These are phyloP conservation scores for Hirschioporus abietinus DNA, from an alignment of 768 basidiomycete species.

Conservation along the genomic window DNA sequence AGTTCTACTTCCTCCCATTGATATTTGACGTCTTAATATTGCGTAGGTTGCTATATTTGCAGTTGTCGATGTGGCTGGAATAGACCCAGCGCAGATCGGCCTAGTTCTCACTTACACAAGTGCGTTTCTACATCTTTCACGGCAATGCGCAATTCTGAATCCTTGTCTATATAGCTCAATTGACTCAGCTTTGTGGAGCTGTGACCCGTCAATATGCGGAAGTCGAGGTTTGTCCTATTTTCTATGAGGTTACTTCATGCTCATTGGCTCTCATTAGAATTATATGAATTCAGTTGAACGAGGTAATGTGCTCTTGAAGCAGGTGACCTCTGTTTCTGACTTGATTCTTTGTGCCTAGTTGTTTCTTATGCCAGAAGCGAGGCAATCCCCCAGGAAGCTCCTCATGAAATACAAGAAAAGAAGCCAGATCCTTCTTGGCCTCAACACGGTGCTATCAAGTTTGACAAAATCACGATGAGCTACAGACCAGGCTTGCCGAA, in stretches of 20 bases:
- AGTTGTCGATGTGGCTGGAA: conserved; percentile 47
- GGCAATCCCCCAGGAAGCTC: conserved; percentile 56
- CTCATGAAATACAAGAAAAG: conserved; percentile 50
- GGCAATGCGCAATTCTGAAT: conserved; percentile 4
- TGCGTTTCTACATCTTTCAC: conserved; percentile 19
- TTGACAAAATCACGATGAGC: conserved; percentile 53
- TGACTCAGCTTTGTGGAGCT: conserved; percentile 49
- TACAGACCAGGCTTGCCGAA: conserved; percentile 71
- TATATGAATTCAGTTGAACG: conserved; percentile 65
- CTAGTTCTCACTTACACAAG: conserved; percentile 65
- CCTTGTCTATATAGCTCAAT: conserved; percentile 29
- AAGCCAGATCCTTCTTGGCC: conserved; percentile 66
- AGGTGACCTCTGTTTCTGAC: not conserved
- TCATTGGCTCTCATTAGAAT: conserved; percentile 31
- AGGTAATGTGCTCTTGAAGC: conserved; percentile 25
- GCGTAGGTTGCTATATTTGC: conserved; percentile 60
- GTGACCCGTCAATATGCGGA: conserved; percentile 59
- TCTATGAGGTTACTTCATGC: not conserved
- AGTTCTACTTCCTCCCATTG: conserved; percentile 14
- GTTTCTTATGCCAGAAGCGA: conserved; percentile 49
- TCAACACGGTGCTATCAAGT: conserved; percentile 48
- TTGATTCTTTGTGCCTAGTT: conserved; percentile 25
- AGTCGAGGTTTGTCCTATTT: conserved; percentile 41
- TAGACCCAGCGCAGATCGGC: conserved; percentile 65
- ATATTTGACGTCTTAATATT: not conserved